Evolutionary conservation across 257 asterid genomes (phyloP), one percentile per base, ranked within the genome.

Genomic region (Petunia secreta): DNA sequence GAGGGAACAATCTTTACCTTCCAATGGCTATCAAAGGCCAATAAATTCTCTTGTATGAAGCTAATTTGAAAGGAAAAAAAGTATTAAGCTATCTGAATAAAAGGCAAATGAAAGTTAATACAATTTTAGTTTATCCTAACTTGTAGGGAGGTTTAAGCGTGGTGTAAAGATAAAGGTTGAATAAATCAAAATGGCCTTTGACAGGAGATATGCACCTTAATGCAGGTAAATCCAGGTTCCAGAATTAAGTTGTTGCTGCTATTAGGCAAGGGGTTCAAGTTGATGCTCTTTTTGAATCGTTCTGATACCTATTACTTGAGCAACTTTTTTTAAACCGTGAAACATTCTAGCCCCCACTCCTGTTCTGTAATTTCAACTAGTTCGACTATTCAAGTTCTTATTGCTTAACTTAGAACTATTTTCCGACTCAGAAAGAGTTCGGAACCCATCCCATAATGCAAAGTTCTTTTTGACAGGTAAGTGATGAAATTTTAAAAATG

Each of bases 11-110:
- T 50, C 43, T 67, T 66, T 43, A n/a, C 4, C 55, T 67, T 43
- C 75, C 75, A 67, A n/a, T 67, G 75, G 25, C 39, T 43, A 67
- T 67, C 75, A 67, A 67, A 43, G 55, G 75, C 8, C 1, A n/a
- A 67, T 67, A 67, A 67, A 67, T 67, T 44, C 13, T 34, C 62
- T 48, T 36, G 46, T 50, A 13, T 13, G 43, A 73, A 73, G 14
- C 46, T 73, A 73, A 73, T 34, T 50, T 6, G 46, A 36, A 1
- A 25, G 25, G 25, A 25, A 25, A 25, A 25, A 4, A 73, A 73
- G 3, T 13, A 50, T 36, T 11, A 13, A 34, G 50, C 50, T 16
- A 36, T 11, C 43, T 10, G 8, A 73, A 36, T 73, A 34, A 73
- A 13, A 0, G 7, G 48, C 2, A 73, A 73, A 36, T 73, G 78